A percentile compares a stretch with the other conserved stretches of the same genome.
These are phyloP conservation scores for Clavariopsis aquatica DNA, from an alignment of 495 filamentous ascomycete genomes.

Conservation along the genomic window DNA sequence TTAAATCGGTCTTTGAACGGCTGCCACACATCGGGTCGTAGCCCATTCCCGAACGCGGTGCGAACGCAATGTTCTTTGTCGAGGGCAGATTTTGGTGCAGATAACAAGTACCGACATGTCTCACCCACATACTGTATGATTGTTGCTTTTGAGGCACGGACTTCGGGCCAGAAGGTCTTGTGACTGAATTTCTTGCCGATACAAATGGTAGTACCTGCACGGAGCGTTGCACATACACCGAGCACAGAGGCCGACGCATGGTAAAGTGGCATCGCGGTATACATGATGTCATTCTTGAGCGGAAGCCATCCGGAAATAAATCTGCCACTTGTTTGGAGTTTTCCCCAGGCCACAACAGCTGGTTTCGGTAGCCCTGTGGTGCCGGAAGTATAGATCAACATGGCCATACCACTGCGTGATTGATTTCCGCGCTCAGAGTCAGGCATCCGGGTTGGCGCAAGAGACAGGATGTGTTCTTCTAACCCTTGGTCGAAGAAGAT, in stretches of 20 bases:
- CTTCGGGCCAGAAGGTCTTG: slow-evolving; percentile 78
- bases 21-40: slow-evolving; percentile 91
- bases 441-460: slow-evolving; percentile 27
- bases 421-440: slow-evolving; percentile 26
- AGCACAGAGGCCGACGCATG: slow-evolving; percentile 80
- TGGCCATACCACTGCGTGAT: slow-evolving; percentile 40
- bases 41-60: slow-evolving; percentile 86
- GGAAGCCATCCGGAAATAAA: slow-evolving; percentile 61
- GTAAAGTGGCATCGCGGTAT: slow-evolving; percentile 96
- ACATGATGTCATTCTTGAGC: slow-evolving; percentile 69
- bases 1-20: slow-evolving; percentile 84
- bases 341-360: slow-evolving; percentile 80
- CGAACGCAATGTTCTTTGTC: slow-evolving; percentile 78
- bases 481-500: slow-evolving; percentile 67
- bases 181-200: slow-evolving; percentile 82
- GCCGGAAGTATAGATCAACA: slow-evolving; percentile 44
- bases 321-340: slow-evolving; percentile 55
- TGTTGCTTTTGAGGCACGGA: slow-evolving; percentile 69
- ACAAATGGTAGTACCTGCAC: slow-evolving; percentile 64
- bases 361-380: slow-evolving; percentile 77
- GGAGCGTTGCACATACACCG: slow-evolving; percentile 62
- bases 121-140: slow-evolving; percentile 95
- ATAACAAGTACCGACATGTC: slow-evolving; percentile 85
- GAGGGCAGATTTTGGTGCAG: slow-evolving; percentile 66
- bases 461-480: slow-evolving; percentile 20